Evolutionary conservation across 2,329 filamentous ascomycete species (phyloP).

Genomic region (Xylaria sp.): DNA sequence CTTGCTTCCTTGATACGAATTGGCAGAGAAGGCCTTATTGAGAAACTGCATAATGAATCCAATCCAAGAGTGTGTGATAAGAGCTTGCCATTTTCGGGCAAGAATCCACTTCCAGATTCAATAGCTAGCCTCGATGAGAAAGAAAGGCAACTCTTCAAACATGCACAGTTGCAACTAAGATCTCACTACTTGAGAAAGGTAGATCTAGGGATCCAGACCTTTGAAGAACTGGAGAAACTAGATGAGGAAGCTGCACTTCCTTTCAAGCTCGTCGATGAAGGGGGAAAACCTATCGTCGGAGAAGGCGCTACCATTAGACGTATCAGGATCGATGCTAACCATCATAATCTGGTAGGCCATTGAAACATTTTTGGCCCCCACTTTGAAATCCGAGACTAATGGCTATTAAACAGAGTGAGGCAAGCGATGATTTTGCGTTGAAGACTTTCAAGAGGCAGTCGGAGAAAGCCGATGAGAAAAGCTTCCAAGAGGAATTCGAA

Average conservation of each 20-base stretch:
- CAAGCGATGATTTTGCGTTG: slow-evolving; percentile 16
- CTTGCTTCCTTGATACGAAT: slow-evolving; percentile 29
- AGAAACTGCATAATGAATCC: neutral
- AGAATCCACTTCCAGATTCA: neutral
- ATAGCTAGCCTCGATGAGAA: slow-evolving; percentile 9
- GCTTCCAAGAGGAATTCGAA: slow-evolving; percentile 19
- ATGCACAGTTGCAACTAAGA: slow-evolving; percentile 21
- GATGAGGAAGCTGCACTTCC: slow-evolving; percentile 29
- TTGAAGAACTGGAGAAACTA: slow-evolving; percentile 21
- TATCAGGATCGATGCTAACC: slow-evolving; percentile 26
- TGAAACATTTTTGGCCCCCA: neutral
- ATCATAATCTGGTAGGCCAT: slow-evolving; percentile 16
- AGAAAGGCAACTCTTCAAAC: slow-evolving; percentile 21
- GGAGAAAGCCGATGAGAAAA: neutral
- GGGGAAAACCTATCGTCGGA: neutral
- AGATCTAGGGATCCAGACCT: neutral
- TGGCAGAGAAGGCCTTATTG: slow-evolving; percentile 22
- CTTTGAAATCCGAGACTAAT: neutral
- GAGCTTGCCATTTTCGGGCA: neutral
- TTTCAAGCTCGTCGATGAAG: neutral
- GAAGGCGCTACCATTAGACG: neutral
- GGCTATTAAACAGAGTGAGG: neutral
- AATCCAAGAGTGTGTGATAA: slow-evolving; percentile 9
- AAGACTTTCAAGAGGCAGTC: slow-evolving; percentile 23
- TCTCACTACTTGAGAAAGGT: slow-evolving; percentile 19